phyloP scores from a whole-genome alignment of 257 asterid species.

The Paulownia fortunei region DNA sequence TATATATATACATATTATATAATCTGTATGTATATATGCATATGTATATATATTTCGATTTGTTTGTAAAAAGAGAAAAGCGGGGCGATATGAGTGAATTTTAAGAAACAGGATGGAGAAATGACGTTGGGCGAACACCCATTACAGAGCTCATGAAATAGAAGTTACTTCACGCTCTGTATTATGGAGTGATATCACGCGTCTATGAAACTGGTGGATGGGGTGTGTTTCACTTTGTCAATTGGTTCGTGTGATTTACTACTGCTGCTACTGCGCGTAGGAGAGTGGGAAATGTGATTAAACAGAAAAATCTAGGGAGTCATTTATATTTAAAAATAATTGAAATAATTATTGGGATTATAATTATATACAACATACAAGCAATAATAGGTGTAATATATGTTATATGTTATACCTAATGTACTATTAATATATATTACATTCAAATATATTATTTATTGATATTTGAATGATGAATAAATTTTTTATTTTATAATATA shows the following conservation, averaged over 20 bases:
- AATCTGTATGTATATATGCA: background rate
- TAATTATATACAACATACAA: background rate
- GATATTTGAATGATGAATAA: too few relatives aligned
- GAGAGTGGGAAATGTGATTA: background rate
- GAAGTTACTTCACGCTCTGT: slow-evolving; percentile 12
- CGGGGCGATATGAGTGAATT: slow-evolving; percentile 25
- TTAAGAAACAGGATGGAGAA: slow-evolving; percentile 38
- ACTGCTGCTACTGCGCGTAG: background rate
- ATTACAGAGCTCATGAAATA: slow-evolving; percentile 26
- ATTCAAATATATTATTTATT: too few relatives aligned
- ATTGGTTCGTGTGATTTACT: slow-evolving; percentile 18
- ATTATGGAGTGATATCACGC: background rate
- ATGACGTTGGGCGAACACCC: slow-evolving; percentile 37
- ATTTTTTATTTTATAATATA: too few relatives aligned
- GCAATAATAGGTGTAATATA: too few relatives aligned
- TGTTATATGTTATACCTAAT: too few relatives aligned
- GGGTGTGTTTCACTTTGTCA: background rate
- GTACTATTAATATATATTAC: too few relatives aligned
- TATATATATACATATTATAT: slow-evolving; percentile 12
- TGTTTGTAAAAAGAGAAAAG: slow-evolving; percentile 26
- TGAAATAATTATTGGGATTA: slow-evolving; percentile 4
- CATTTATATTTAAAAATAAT: background rate
- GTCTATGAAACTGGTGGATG: background rate
- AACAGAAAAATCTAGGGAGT: slow-evolving; percentile 7
- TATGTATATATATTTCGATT: slow-evolving; percentile 25